Conservation (phyloP, 495 filamentous ascomycete genomes). For the Penicillium samsonianum region DNA sequence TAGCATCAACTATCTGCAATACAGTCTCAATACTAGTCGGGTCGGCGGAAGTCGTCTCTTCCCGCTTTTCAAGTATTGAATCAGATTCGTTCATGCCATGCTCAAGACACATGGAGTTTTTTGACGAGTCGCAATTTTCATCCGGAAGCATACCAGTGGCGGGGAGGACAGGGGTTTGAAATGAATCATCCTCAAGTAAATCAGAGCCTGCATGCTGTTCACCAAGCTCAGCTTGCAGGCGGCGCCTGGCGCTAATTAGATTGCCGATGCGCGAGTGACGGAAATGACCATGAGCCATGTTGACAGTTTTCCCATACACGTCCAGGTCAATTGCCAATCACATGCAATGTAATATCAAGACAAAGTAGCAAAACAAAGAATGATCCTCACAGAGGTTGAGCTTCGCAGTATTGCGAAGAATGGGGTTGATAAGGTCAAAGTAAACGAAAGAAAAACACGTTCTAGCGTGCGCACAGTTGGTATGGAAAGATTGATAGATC, state of each 20-base stretch:
- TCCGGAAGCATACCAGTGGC: constrained; percentile 11
- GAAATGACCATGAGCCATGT: constrained; percentile 29
- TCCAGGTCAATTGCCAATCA: neutral
- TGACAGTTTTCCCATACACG: constrained; percentile 5
- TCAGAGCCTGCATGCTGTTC: constrained; percentile 6
- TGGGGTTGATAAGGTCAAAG: neutral
- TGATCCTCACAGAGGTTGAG: constrained; percentile 29
- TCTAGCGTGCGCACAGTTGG: constrained; percentile 21
- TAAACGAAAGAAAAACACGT: constrained; percentile 18
- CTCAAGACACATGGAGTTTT: constrained; percentile 15
- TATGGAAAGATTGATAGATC: constrained; percentile 10
- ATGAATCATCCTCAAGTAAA: constrained; percentile 4
- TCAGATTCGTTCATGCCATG: constrained; percentile 2
- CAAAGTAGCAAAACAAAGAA: neutral
- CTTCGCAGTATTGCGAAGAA: constrained; percentile 10
- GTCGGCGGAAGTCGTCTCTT: constrained; percentile 15
- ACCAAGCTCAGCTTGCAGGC: constrained; percentile 9
- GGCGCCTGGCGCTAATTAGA: constrained; percentile 21
- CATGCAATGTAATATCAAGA: constrained; percentile 2
- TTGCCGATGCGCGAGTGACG: constrained; percentile 26
- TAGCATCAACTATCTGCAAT: constrained; percentile 25
- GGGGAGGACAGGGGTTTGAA: constrained; percentile 1
- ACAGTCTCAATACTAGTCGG: constrained; percentile 19
- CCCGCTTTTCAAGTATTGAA: constrained; percentile 18
- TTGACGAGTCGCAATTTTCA: constrained; percentile 15